phyloP scores from a whole-genome alignment of 208 protist genomes.

The Trypanosomatidae sp. region DNA sequence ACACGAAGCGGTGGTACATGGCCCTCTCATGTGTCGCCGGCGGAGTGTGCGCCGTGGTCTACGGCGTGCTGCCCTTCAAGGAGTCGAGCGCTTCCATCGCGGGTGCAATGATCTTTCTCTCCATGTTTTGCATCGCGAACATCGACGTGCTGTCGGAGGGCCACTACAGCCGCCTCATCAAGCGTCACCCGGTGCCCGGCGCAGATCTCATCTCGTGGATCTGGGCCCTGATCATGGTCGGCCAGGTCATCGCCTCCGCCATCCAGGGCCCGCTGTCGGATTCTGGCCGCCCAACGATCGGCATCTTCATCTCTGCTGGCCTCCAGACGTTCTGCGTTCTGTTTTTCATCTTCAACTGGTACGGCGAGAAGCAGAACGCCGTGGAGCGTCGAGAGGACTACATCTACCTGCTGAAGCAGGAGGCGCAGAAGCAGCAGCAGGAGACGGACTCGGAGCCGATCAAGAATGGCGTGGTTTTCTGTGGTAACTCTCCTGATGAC shows the following conservation, averaged over 20 bases:
- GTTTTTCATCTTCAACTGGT: constrained; percentile 59
- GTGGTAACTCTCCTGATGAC: too few relatives aligned
- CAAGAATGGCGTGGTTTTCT: too few relatives aligned
- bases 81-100: constrained; percentile 34
- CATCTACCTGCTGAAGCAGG: too few relatives aligned
- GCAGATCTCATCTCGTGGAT: constrained; percentile 47
- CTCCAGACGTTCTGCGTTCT: constrained; percentile 28
- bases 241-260: constrained; percentile 32
- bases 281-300: constrained; percentile 29
- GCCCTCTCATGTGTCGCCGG: constrained; percentile 32
- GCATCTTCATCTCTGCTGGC: constrained; percentile 39
- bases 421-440: too few relatives aligned
- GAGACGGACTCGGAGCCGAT: too few relatives aligned
- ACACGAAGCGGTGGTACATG: constrained; percentile 68
- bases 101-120: constrained; percentile 45
- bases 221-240: constrained; percentile 46
- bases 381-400: too few relatives aligned
- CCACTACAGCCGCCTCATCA: constrained; percentile 60
- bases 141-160: constrained; percentile 58
- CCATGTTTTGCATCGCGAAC: constrained; percentile 45
- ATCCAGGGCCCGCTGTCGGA: constrained; percentile 51
- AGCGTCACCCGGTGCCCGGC: constrained; percentile 32
- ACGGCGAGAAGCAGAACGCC: constrained; percentile 63
- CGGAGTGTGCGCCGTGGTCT: constrained; percentile 35
- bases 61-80: constrained; percentile 40